Conservation (phyloP, 345 rosid species). For the Isatis tinctoria region DNA sequence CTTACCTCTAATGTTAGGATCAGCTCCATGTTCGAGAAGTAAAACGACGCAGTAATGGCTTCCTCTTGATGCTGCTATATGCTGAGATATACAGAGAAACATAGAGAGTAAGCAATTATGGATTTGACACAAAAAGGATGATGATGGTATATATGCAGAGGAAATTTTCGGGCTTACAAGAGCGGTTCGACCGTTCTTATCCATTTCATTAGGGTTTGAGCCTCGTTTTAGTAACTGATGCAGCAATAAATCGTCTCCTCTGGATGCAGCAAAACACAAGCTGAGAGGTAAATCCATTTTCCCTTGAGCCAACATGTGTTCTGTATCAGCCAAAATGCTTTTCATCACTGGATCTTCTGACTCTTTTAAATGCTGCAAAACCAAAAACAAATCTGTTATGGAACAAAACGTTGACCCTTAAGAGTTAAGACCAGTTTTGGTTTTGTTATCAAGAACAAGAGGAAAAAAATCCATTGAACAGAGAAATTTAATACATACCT, state of each 20-base stretch:
- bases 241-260: slow-evolving; percentile 76
- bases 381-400: not conserved
- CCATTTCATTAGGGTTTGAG: slow-evolving; percentile 62
- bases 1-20: slow-evolving; percentile 72
- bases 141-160: not conserved
- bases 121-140: not conserved
- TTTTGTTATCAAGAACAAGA: not conserved
- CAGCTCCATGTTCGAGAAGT: slow-evolving; percentile 69
- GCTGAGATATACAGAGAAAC: slow-evolving; percentile 44
- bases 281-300: slow-evolving; percentile 80
- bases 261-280: slow-evolving; percentile 70
- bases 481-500: slow-evolving; percentile 38
- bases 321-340: slow-evolving; percentile 55
- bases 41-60: slow-evolving; percentile 53
- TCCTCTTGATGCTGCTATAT: slow-evolving; percentile 78
- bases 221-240: slow-evolving; percentile 70
- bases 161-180: slow-evolving; percentile 36
- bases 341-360: slow-evolving; percentile 52
- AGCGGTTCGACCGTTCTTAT: slow-evolving; percentile 57
- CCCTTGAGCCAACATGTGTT: slow-evolving; percentile 72
- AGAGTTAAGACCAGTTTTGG: not conserved
- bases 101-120: not conserved
- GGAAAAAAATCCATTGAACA: not conserved
- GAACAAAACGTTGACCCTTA: not conserved
- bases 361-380: slow-evolving; percentile 70